These are phyloP conservation scores for Hypomyces perniciosus DNA, from an alignment of 2,329 filamentous ascomycete species.

Conservation along the genomic window DNA sequence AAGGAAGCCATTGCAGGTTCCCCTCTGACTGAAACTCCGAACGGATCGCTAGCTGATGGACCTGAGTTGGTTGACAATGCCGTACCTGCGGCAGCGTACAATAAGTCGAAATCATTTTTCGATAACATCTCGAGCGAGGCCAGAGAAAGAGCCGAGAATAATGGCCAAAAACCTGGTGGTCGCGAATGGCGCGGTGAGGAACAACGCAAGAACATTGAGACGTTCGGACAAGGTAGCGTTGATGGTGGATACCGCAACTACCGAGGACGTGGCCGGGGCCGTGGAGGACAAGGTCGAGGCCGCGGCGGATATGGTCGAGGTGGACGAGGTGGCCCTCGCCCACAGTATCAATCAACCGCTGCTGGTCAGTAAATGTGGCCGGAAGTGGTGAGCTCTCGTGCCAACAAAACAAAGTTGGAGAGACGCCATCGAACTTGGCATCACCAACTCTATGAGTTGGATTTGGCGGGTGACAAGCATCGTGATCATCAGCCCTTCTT, in stretches of 20 bases:
- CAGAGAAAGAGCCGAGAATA: constrained; percentile 76
- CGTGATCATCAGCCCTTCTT: too few relatives aligned
- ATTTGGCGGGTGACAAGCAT: background rate
- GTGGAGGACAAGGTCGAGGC: constrained; percentile 43
- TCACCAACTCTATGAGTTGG: background rate
- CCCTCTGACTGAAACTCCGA: constrained; percentile 50
- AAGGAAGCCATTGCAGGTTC: constrained; percentile 86
- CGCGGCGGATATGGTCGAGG: constrained; percentile 35
- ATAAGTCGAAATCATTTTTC: constrained; percentile 88
- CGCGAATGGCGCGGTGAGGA: constrained; percentile 89
- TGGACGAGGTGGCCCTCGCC: constrained; percentile 32
- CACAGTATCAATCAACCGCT: constrained; percentile 26
- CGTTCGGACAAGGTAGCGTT: constrained; percentile 93
- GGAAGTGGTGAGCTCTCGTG: too few relatives aligned
- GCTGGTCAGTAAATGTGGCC: constrained; percentile 20
- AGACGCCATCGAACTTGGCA: background rate
- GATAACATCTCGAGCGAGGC: constrained; percentile 96
- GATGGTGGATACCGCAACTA: constrained; percentile 74
- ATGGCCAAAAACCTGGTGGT: constrained; percentile 63
- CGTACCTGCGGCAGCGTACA: constrained; percentile 52
- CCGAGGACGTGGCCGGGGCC: constrained; percentile 72
- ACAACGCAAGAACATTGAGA: constrained; percentile 93
- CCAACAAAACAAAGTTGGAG: background rate
- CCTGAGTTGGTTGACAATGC: constrained; percentile 37
- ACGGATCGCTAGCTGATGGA: constrained; percentile 32